Evolutionary conservation across 345 rosid species (phyloP), one percentile per base, ranked within the genome.

Genomic region (Turnera subulata): DNA sequence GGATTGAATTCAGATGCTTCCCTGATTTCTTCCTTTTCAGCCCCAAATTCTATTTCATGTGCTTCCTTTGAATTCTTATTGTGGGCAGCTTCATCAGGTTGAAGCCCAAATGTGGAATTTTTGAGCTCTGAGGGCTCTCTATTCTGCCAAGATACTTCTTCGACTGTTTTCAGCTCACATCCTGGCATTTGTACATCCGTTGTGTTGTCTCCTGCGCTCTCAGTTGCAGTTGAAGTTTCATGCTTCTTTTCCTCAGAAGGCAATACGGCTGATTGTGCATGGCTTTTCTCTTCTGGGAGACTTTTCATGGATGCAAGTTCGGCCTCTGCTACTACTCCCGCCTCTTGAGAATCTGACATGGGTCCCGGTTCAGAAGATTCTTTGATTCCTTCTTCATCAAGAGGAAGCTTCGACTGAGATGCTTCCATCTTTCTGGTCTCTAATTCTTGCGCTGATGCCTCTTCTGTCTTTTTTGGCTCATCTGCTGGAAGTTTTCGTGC

Each of bases 221-320:
- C n/a, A 21, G 18, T 25, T 19, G 17, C 25, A 15, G 40, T 58
- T 65, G 43, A 29, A 26, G 5, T 50, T 45, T 19, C 26, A 17
- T 24, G 61, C n/a, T 55, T 25, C 45, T 65, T 51, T 44, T 57
- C 39, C 19, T 11, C 43, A 14, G 59, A 63, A 42, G 50, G 46
- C 43, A 50, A 39, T 60, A 50, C 72, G 18, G 19, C 44, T 50
- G 73, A 42, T 16, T 60, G 40, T 37, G 20, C 56, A 15, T 63
- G 62, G 23, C 65, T 58, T 62, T 35, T 57, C 68, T 58, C 73
- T 64, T 73, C 59, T 57, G 71, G 62, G 40, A 65, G 47, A 60
- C 39, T 55, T 37, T 71, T 63, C 38, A 26, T 35, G 44, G 33
- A 56, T 25, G 42, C 55, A 33, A 45, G 45, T 46, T 44, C 65